Conservation (phyloP, 495 filamentous ascomycete genomes). For the Hypoxylon lienhwacheense region DNA sequence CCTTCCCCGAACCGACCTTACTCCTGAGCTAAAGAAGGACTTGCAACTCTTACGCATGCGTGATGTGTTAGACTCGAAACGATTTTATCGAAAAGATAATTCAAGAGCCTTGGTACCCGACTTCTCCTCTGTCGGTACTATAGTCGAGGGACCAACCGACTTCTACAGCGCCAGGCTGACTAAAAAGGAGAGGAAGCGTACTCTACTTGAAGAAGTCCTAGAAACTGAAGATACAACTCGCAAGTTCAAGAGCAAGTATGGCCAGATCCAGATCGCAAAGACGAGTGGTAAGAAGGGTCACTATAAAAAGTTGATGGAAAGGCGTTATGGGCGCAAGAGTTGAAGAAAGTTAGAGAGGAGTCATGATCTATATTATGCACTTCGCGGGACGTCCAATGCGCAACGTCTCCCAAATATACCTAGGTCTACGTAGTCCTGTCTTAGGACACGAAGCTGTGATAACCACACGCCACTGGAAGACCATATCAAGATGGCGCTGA, state of each 20-base stretch:
- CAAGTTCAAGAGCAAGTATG: conserved; percentile 42
- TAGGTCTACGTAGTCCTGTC: too few relatives aligned
- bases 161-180: conserved; percentile 75
- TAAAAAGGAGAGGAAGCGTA: conserved; percentile 86
- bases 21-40: conserved; percentile 82
- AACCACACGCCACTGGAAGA: too few relatives aligned
- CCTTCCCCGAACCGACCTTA: conserved; percentile 79
- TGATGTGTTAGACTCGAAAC: conserved; percentile 82
- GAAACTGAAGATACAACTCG: conserved; percentile 54
- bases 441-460: too few relatives aligned
- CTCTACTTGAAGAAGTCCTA: conserved; percentile 86
- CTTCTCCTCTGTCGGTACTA: conserved; percentile 84
- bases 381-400: not conserved
- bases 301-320: conserved; percentile 40
- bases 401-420: not conserved
- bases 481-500: too few relatives aligned
- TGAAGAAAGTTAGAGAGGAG: conserved; percentile 2
- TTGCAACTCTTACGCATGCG: conserved; percentile 86
- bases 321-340: conserved; percentile 36
- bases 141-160: conserved; percentile 87
- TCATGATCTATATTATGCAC: not conserved
- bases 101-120: conserved; percentile 67
- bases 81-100: conserved; percentile 82
- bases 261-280: conserved; percentile 36
- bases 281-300: conserved; percentile 40